A percentile compares a stretch with the other conserved stretches of the same genome.
Conservation (phyloP, 2,329 filamentous ascomycete species). For the Xylariaceae sp. region DNA sequence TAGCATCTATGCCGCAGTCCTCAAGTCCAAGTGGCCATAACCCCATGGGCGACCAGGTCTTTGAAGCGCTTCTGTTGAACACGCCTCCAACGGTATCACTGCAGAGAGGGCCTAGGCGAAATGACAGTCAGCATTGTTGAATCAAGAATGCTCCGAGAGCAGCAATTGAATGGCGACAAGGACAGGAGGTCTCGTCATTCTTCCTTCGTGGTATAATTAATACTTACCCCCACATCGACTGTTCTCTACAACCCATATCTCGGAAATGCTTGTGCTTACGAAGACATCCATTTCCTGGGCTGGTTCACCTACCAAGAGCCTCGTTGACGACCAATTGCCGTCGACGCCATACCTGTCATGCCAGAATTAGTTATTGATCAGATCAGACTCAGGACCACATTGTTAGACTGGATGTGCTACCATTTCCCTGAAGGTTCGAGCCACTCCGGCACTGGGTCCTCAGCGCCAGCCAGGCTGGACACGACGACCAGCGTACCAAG, state of each 20-base stretch:
- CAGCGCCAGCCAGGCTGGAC: slow-evolving; percentile 26
- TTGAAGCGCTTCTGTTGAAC: slow-evolving; percentile 50
- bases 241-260: slow-evolving; percentile 63
- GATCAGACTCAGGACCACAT: background rate
- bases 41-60: slow-evolving; percentile 54
- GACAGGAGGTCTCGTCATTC: background rate
- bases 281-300: slow-evolving; percentile 50
- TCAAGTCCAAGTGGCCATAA: slow-evolving; percentile 55
- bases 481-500: slow-evolving; percentile 27
- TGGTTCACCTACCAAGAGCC: slow-evolving; percentile 46
- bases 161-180: background rate
- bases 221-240: slow-evolving; percentile 51
- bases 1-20: slow-evolving; percentile 53
- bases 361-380: slow-evolving; percentile 21
- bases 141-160: background rate
- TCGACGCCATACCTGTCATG: slow-evolving; percentile 40
- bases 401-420: slow-evolving; percentile 22
- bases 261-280: slow-evolving; percentile 63
- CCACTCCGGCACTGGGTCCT: slow-evolving; percentile 27
- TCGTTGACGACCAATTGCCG: slow-evolving; percentile 67
- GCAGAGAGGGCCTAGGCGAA: slow-evolving; percentile 45
- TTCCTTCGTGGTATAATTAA: background rate
- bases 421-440: slow-evolving; percentile 32
- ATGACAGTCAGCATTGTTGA: slow-evolving; percentile 4
- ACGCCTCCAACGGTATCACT: slow-evolving; percentile 52